Base-by-base conservation (phyloP, 2,329 filamentous ascomycete genomes). In the Paecilomyces niveus region DNA sequence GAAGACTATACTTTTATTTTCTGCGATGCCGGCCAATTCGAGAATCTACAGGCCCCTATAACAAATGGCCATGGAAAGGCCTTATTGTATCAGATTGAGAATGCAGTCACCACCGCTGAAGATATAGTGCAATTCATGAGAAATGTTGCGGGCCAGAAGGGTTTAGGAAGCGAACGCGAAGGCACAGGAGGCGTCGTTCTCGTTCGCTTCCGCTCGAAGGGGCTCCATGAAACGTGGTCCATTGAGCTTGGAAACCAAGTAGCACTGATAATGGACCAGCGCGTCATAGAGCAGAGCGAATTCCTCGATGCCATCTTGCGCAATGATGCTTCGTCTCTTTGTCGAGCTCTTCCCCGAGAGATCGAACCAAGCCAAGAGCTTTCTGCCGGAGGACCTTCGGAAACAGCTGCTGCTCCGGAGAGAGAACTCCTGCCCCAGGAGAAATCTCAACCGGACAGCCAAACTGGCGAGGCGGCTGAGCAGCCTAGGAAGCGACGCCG, bases 1-100 rank as follows among this genome's bases (percentile, higher is more conserved):
- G 85, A 89, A 10, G 90, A 89, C 2, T 94, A 92, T 67, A 93
- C 88, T 0, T 97, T 97, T 68, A 80, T 99, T 3, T 96, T 97
- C 67, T 88, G 92, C 63, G 87, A 92, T 57, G 74, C 83, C 56
- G 78, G 78, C 2, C 93, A 97, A 71, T 91, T 87, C 70, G 85
- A 90, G 7, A 90, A 83, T 62, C 78, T 99, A 3, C 77, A 89
- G 51, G 85, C 86, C 0, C 86, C 88, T 0, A 88, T 99, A 61
- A 88, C 86, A 0, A 86, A 86, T 60, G 94, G 89, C 3, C 85
- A 87, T 59, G 94, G 94, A 7, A 97, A 97, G 71, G 89, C 90
- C 1, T 70, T 95, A 5, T 74, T 89, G 3, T 86, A 82, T 59
- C 77, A 85, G 29, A 81, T 92, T 0, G 74, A 80, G 2, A 80